phyloP scores from a whole-genome alignment of 2,329 filamentous ascomycete species.

The Capronia coronata region DNA sequence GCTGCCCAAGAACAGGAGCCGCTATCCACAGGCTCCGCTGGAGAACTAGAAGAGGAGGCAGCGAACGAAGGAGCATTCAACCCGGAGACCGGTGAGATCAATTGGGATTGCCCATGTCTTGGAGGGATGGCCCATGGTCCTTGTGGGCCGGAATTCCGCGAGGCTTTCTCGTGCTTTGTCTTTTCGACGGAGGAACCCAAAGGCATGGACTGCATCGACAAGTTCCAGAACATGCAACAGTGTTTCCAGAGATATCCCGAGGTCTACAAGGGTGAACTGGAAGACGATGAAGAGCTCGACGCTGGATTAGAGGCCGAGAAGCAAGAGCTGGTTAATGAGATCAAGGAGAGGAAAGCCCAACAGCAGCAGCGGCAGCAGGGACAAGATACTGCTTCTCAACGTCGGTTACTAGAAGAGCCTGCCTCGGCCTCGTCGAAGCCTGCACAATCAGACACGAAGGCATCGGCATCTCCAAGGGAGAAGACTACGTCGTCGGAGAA shows the following conservation, averaged over 20 bases:
- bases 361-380: constrained; percentile 3
- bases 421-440: constrained; percentile 6
- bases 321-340: constrained; percentile 27
- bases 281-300: constrained; percentile 61
- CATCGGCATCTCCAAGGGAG: not conserved
- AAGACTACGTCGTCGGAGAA: not conserved
- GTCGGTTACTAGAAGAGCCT: constrained; percentile 23
- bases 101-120: constrained; percentile 98
- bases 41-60: constrained; percentile 70
- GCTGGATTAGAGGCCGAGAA: constrained; percentile 34
- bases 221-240: constrained; percentile 96
- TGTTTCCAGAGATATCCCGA: constrained; percentile 93
- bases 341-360: constrained; percentile 26
- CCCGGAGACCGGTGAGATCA: constrained; percentile 97
- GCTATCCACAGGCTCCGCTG: constrained; percentile 33
- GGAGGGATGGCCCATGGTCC: constrained; percentile 96
- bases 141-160: constrained; percentile 91
- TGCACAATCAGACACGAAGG: constrained; percentile 1
- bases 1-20: constrained; percentile 19
- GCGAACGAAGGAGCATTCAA: constrained; percentile 89
- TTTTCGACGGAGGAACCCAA: constrained; percentile 90
- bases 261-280: constrained; percentile 81
- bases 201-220: constrained; percentile 95
- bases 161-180: constrained; percentile 98
- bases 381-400: constrained; percentile 7